Conservation (phyloP, 2,329 filamentous ascomycete species). For the Cladosporium halotolerans region DNA sequence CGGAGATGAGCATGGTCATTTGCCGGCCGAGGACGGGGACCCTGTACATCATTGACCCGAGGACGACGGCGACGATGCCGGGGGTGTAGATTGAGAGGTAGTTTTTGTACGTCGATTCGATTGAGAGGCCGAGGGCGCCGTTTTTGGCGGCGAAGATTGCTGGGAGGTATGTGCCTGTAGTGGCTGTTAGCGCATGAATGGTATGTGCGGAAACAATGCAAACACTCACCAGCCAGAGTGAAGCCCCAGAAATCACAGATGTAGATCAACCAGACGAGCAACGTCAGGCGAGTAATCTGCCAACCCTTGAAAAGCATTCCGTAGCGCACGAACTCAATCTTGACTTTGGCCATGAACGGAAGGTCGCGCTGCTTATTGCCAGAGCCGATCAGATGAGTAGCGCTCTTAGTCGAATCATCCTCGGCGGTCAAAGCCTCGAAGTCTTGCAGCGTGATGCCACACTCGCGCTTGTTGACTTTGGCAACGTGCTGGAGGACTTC, state of each 20-base stretch:
- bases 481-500: constrained; percentile 39
- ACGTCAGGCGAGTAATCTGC: constrained; percentile 40
- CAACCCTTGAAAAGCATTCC: constrained; percentile 39
- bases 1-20: constrained; percentile 40
- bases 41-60: constrained; percentile 46
- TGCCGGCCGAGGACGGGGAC: constrained; percentile 40
- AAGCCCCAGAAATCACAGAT: constrained; percentile 48
- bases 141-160: constrained; percentile 49
- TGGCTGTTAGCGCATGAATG: not conserved
- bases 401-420: constrained; percentile 21
- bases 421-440: constrained; percentile 32
- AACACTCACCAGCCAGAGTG: constrained; percentile 37
- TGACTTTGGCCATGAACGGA: constrained; percentile 31
- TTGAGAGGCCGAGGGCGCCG: constrained; percentile 37
- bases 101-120: constrained; percentile 45
- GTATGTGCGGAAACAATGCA: not conserved
- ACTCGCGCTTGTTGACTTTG: constrained; percentile 35
- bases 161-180: constrained; percentile 42
- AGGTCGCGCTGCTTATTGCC: constrained; percentile 25
- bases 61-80: constrained; percentile 46
- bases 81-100: constrained; percentile 52
- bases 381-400: constrained; percentile 28
- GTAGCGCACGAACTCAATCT: constrained; percentile 38
- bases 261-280: constrained; percentile 47
- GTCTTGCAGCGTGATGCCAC: constrained; percentile 30